phyloP scores from a whole-genome alignment of 2,329 filamentous ascomycete genomes.

The Penicillium corylophilum region DNA sequence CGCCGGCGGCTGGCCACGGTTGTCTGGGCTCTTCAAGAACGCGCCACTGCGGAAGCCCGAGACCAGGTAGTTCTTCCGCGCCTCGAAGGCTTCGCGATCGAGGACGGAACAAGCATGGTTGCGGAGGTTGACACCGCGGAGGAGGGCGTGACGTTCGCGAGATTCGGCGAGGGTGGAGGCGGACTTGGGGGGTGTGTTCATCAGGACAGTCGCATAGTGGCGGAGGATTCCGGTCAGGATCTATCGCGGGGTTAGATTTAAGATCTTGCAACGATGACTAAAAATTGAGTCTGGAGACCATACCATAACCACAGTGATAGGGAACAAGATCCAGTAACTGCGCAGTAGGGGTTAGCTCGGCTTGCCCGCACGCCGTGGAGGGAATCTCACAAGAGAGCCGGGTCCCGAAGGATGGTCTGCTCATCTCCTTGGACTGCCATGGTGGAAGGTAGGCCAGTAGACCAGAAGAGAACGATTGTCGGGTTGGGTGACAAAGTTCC shows the following conservation, averaged over 20 bases:
- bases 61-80: conserved; percentile 77
- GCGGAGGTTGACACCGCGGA: conserved; percentile 81
- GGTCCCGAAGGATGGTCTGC: conserved; percentile 98
- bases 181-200: conserved; percentile 79
- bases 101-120: conserved; percentile 79
- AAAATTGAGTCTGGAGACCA: not conserved
- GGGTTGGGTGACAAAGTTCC: not conserved
- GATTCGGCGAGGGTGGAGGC: conserved; percentile 59
- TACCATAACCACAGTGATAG: conserved; percentile 97
- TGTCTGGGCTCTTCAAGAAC: conserved; percentile 86
- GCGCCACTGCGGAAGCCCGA: conserved; percentile 79
- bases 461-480: not conserved
- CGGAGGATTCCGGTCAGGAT: conserved; percentile 92
- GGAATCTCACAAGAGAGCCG: conserved; percentile 81
- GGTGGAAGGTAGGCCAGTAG: conserved; percentile 24
- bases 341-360: conserved; percentile 15
- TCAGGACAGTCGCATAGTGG: conserved; percentile 92
- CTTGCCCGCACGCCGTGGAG: conserved; percentile 5
- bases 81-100: conserved; percentile 72
- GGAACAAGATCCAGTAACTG: conserved; percentile 98
- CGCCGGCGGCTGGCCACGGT: conserved; percentile 78
- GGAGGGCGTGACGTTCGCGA: conserved; percentile 80
- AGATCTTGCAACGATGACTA: not conserved
- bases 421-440: conserved; percentile 80
- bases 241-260: conserved; percentile 40